Base-by-base conservation (phyloP, 495 filamentous ascomycete genomes). In the Aspergillus indologenus region DNA sequence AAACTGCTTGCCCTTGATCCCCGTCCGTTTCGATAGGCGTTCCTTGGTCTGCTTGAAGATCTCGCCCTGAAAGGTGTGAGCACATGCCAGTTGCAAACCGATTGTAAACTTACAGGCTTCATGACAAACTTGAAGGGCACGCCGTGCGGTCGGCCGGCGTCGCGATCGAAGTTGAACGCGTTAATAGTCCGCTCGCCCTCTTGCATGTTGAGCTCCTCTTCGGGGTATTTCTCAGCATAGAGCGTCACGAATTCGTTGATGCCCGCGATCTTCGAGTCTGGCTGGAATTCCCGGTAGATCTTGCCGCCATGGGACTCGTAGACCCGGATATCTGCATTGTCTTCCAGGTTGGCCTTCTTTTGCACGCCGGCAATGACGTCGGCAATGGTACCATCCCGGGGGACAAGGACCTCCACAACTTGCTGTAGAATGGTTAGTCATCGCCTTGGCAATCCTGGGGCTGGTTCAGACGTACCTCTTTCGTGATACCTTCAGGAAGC, bases 1-100 rank as follows among this genome's bases (percentile, higher is more conserved):
- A 61, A 98, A 94, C 56, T 90, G 90, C 78, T 98, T 98, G 61
- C 94, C 94, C 76, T 96, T 98, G 70, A 99, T 85, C 14, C 92
- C 92, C 2, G 90, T 96, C 50, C 94, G 83, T 68, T 90, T 90
- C 64, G 91, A 90, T 3, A 99, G 79, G 21, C 94, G 85, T 65
- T 92, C 87, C 76, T 92, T 96, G 52, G 94, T 97, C 29, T 98
- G 88, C 43, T 86, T 84, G 76, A 98, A 99, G 40, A 79, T 73
- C 68, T 98, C 94, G 34, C 87, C 90, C 87, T 94, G 58, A 20
- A 26, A 17, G 4, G 21, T 22, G 56, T 77, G 40, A 80, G 67
- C 34, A 63, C 19, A 22, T 5, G 26, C n/a, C n/a, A 14, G 20
- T 11, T 17, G n/a, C 46, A 21, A n/a, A 42, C n/a, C n/a, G n/a